Evolutionary conservation across 2,329 filamentous ascomycete species (phyloP), one percentile per base, ranked within the genome.

Genomic region (Stromatinia cepivora): DNA sequence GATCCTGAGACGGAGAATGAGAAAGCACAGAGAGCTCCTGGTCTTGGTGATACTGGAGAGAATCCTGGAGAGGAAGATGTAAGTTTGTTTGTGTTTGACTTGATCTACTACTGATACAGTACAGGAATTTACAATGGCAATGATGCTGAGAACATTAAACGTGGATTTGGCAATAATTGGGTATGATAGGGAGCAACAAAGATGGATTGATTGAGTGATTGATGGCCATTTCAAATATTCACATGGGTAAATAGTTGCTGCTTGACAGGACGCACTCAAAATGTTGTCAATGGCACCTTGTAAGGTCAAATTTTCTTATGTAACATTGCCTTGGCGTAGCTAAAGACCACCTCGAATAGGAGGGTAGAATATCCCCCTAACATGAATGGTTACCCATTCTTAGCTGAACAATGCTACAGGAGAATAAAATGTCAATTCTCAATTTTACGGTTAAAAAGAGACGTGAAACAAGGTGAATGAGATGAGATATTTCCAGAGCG

Each of bases 71-170:
- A 81, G n/a, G 78, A 81, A 31, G 81, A 80, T 66, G 79, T 79
- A 77, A 69, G 81, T 81, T 78, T 81, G 53, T 46, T 22, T 80
- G 80, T 70, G 31, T 45, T 36, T 20, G 45, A 25, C 25, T 45
- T 36, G 34, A 34, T 46, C 62, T 25, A 39, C 25, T 17, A 52
- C 70, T 74, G 62, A 74, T 57, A 52, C 20, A 48, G 11, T 54
- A 9, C 73, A 88, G 87, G 84, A 84, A 17, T 90, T 91, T 75
- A 90, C 87, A 17, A 89, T 92, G 84, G 87, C 85, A 61, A 87
- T 87, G 84, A 91, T 91, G 89, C 82, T 92, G 22, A 84, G 84
- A 72, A 87, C 84, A 42, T 80, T 91, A 70, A 88, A 90, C 74
- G 85, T 91, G 69, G 87, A 90, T 68, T 78, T 86, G 6, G 80